Base-by-base conservation (phyloP, 2,329 filamentous ascomycete species). In the Nectriaceae sp. region DNA sequence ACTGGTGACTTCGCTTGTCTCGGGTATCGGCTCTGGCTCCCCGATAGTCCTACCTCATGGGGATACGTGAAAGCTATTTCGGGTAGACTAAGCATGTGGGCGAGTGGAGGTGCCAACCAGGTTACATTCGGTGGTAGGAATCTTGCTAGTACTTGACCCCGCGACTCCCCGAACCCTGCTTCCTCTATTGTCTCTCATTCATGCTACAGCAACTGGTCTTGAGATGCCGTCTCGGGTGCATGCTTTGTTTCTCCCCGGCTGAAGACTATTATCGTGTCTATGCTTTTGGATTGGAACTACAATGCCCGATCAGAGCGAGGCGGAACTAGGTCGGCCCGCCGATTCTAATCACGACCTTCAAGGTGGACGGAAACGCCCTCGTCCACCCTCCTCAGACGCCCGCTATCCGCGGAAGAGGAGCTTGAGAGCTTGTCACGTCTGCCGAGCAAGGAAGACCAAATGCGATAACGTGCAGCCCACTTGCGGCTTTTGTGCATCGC, bases 391-490 rank as follows among this genome's bases (percentile, higher is more conserved):
- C 5, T 56, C 57, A 4, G 60, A 62, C 42, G 21, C 49, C 4
- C 52, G 52, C 8, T 63, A 62, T 38, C 60, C 60, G 11, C 53
- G 69, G 11, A 70, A 68, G 48, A 59, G 68, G 18, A 68, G 67
- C 22, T 52, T 68, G 6, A 63, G 58, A 20, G 69, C 68, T 4
- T 71, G 69, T 24, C 62, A 68, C 46, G 63, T 67, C 2, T 71
- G 69, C 56, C 65, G 69, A 2, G 61, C 62, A 4, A 54, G 68
- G 10, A 67, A 69, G 50, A 70, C 67, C 19, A 71, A 70, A 43
- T 71, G 69, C 52, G 69, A 71, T 46, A 71, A 70, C 45, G 59
- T 61, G 6, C 64, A 65, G 35, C 69, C 68, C 3, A 62, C 62
- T 0, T 70, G 68, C 46, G 67, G 68, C 8, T 71, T 69, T 36